Base-by-base conservation (phyloP, 2,329 filamentous ascomycete genomes). In the Paradendryphiella salina region DNA sequence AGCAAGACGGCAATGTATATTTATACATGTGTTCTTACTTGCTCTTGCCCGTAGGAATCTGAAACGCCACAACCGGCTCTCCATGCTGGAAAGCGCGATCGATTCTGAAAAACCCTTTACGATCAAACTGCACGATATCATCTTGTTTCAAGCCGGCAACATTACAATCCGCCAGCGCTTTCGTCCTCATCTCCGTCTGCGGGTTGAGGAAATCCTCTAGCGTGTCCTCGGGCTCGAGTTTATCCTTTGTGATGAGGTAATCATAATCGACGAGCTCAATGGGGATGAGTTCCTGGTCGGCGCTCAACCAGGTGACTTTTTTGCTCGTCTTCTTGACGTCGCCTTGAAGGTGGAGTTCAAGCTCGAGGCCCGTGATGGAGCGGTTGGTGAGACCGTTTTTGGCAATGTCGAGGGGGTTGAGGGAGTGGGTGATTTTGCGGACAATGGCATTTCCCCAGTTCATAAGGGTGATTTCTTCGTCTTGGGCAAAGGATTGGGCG, bases 271-370 rank as follows among this genome's bases (percentile, higher is more conserved):
- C 93, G 9, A 96, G 82, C 74, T 96, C 89, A 17, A 94, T 86
- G 6, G 86, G 85, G 11, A 96, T 80, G 0, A 96, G 82, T 51
- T 88, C 83, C 76, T 93, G 88, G 60, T 89, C 84, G 0, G 82
- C 83, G 1, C 90, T 87, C 39, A 97, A 79, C 93, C 93, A 97
- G 1, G 92, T 96, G 31, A 97, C 85, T 81, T 97, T 97, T 84
- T 96, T 96, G 68, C 90, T 86, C 0, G 93, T 97, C 69, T 89
- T 87, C 80, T 96, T 96, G 74, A 97, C 89, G 72, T 97, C 93
- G 48, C 93, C 92, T 65, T 88, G 85, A 41, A 96, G 83, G 74
- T 97, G 88, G n/a, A 96, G 84, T 75, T 96, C 90, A 46, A 94
- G 80, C 50, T 88, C 87, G 32, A 96, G 80, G 29, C 77, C 79